Base-by-base conservation (phyloP, 805 yeast genomes). In the Yarrowia keelungensis region DNA sequence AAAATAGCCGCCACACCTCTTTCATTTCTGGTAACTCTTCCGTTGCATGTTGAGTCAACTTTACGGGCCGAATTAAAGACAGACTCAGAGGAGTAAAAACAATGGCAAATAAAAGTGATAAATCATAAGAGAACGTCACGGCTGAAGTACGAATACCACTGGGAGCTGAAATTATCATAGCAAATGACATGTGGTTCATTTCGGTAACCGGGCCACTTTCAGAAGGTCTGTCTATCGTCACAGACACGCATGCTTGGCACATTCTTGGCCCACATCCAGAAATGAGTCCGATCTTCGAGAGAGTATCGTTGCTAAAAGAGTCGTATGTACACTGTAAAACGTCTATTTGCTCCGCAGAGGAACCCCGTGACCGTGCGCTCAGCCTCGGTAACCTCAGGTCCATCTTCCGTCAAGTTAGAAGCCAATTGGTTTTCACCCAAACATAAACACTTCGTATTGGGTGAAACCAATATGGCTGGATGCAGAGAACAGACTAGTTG, bases 181-280 rank as follows among this genome's bases (percentile, higher is more conserved):
- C n/a, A 9, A n/a, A 3, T 49, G 39, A 15, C 19, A 32, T 32
- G 8, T 15, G 12, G 14, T 15, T 32, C 12, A 9, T 32, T 9
- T 47, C 16, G 26, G 16, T 14, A 14, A 15, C 15, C 12, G 43
- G 14, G 36, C 22, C 45, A 8, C 14, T 14, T 14, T 9, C 45
- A 16, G 12, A 19, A 3, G 35, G 39, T 19, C 8, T 51, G 42
- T n/a, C 56, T 35, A 35, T 36, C 26, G 7, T 5, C 10, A 16
- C 45, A 53, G 45, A 32, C 15, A 12, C 45, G 35, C 59, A 53
- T 19, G 59, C 59, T 53, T 53, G 59, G 59, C 59, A 39, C 59
- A 53, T 53, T 53, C 59, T 53, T 53, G 59, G 59, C 45, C 45
- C 22, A 19, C 59, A 19, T 53, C 9, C 32, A 19, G 45, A 38